Evolutionary conservation across 345 rosid species (phyloP).

Genomic region (Hibiscus tridactylites): DNA sequence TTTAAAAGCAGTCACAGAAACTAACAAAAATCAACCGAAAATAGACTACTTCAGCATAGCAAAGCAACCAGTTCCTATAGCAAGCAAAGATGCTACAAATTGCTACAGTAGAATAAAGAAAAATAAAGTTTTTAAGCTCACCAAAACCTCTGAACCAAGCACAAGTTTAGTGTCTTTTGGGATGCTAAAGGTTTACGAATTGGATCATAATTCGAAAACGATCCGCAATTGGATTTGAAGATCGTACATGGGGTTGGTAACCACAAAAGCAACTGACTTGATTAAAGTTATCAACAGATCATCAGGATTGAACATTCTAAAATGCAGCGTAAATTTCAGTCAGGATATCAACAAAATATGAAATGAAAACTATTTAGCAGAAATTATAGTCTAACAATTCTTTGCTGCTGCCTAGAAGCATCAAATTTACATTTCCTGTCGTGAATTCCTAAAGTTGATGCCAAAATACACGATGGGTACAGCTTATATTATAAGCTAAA

Average conservation of each 20-base stretch:
- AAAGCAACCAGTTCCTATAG: neutral
- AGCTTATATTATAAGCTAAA: too few species aligned
- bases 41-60: neutral
- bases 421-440: too few species aligned
- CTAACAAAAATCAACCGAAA: slow-evolving; percentile 3
- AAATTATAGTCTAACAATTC: too few species aligned
- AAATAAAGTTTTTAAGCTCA: neutral
- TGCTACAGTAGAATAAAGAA: too few species aligned
- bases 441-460: neutral
- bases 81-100: neutral
- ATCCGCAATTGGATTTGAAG: too few species aligned
- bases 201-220: neutral
- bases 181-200: neutral
- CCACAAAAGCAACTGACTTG: neutral
- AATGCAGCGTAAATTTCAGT: neutral
- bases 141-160: neutral
- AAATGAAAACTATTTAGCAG: too few species aligned
- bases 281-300: neutral
- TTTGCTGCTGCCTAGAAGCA: too few species aligned
- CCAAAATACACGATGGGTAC: neutral
- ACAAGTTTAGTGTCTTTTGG: neutral
- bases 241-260: neutral
- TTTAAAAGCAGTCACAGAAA: neutral
- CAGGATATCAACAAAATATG: neutral
- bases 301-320: neutral